Conservation (phyloP, 495 filamentous ascomycete species). For the Hypomontagnella monticulosa region DNA sequence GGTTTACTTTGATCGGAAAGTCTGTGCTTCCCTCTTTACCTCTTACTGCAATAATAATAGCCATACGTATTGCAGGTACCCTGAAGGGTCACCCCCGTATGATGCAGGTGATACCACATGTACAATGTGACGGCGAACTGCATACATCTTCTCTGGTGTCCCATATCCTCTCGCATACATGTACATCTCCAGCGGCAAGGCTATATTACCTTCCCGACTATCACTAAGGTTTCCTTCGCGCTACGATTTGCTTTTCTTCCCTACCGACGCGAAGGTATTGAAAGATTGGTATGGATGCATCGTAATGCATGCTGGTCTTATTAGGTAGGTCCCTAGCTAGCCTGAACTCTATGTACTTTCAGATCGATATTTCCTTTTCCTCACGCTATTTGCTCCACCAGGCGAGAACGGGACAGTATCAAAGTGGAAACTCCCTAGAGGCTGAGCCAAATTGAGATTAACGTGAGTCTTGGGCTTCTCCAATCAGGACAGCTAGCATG, state of each 20-base stretch:
- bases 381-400: constrained; percentile 22
- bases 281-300: background rate
- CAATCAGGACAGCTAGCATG: constrained; percentile 24
- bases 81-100: background rate
- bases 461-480: constrained; percentile 11
- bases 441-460: constrained; percentile 34
- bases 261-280: background rate
- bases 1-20: constrained; percentile 37
- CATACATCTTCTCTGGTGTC: no score
- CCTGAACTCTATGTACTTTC: constrained; percentile 19
- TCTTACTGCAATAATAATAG: constrained; percentile 20
- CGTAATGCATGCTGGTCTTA: constrained; percentile 14
- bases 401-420: constrained; percentile 14
- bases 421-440: constrained; percentile 23
- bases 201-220: constrained; percentile 10
- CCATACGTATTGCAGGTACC: constrained; percentile 9
- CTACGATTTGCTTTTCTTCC: background rate
- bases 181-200: background rate
- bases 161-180: no score
- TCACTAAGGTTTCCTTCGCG: background rate
- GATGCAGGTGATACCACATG: constrained; percentile 30
- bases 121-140: no score
- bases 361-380: constrained; percentile 27
- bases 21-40: constrained; percentile 23
- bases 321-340: background rate